These are phyloP conservation scores for Syzygium oleosum DNA, from an alignment of 345 rosid genomes.

Conservation along the genomic window DNA sequence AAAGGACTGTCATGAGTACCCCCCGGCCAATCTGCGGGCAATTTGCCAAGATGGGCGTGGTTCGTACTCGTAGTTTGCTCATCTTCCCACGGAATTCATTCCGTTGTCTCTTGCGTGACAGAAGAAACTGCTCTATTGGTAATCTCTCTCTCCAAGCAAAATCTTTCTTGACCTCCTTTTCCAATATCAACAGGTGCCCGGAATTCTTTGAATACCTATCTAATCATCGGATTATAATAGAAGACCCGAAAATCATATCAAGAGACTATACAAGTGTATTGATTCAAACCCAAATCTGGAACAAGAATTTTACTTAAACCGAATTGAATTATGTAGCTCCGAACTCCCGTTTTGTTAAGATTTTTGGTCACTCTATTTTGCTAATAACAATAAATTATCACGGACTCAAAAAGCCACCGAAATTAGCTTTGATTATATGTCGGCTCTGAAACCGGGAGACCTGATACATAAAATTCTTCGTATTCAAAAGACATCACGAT, in stretches of 20 bases:
- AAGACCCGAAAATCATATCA: not conserved
- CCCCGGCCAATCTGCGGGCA: not conserved
- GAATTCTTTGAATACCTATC: not conserved
- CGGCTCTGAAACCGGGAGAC: not conserved
- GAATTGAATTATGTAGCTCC: not conserved
- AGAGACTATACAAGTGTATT: not conserved
- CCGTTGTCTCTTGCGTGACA: not conserved
- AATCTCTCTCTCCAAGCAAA: not conserved
- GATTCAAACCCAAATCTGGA: not conserved
- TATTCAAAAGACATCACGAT: fast-evolving
- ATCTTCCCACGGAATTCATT: not conserved
- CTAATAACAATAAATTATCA: not conserved
- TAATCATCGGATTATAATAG: not conserved
- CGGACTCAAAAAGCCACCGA: not conserved
- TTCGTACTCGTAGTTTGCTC: not conserved
- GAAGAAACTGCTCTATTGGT: not conserved
- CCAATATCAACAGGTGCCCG: not conserved
- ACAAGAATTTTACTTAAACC: not conserved
- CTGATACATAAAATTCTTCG: fast-evolving
- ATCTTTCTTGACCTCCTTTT: not conserved
- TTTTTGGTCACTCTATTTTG: not conserved
- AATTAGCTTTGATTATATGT: not conserved
- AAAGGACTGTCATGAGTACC: not conserved
- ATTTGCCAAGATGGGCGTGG: not conserved
- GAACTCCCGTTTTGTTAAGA: not conserved